Evolutionary conservation across 2,329 filamentous ascomycete species (phyloP), one percentile per base, ranked within the genome.

Genomic region (Immersiporthe knoxdaviesiana): DNA sequence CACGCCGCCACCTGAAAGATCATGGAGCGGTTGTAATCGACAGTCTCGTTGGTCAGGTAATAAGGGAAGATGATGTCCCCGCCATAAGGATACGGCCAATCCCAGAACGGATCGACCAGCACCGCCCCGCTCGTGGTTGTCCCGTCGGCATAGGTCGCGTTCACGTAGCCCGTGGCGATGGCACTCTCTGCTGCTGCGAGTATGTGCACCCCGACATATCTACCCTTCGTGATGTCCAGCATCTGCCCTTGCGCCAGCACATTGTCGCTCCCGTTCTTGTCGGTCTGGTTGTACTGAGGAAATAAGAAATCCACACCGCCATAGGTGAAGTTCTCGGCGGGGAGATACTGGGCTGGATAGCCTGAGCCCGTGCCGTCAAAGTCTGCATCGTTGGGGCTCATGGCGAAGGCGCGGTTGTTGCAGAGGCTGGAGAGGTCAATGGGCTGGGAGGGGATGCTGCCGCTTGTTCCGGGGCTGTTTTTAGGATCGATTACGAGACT

Each of bases 31-130:
- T 74, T 74, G 58, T 71, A 72, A 52, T 73, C 66, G 24, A 68
- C 24, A 5, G 65, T 67, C 56, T 71, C 59, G 32, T 73, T 73
- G 1, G 72, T 72, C 12, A 66, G 67, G 7, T 73, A 66, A 37
- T 72, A 74, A 1, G 73, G 73, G 60, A 74, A 70, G 21, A 74
- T 71, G 16, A 74, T 61, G 32, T 72, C 72, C 14, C 72, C 73
- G 1, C 73, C 73, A 1, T 67, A 71, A 4, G 72, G 70, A 24
- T 68, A 73, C 5, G 69, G 69, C 72, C 72, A 73, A 4, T 65
- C 66, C 72, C 72, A 73, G 60, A 69, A 72, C 6, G 72, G 70
- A 41, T 70, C 67, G 1, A 74, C 72, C 1, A 73, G 62, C 7
- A 74, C 61, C 8, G 68, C 32, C 7, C 65, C 62, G 16, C 63